A percentile compares a stretch with the other conserved stretches of the same genome.
Conservation (phyloP, 2,329 filamentous ascomycete species). For the Hortaea werneckii region DNA sequence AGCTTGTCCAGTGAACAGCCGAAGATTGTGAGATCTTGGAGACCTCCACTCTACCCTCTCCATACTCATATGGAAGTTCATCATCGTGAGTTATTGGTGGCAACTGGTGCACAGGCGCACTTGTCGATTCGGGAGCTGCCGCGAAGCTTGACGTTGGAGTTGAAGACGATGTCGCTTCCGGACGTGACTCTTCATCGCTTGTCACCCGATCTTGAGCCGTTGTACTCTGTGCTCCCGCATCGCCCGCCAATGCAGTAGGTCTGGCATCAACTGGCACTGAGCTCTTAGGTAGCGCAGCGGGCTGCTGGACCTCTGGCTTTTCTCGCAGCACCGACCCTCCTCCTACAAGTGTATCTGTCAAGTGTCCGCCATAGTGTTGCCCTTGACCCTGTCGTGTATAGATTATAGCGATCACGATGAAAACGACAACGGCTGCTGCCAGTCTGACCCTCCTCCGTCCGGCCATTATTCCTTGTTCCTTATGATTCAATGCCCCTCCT, state of each 20-base stretch:
- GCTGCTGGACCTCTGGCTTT: neutral
- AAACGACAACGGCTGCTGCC: slow-evolving; percentile 1
- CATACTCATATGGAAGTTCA: slow-evolving; percentile 1
- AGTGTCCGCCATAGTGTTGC: neutral
- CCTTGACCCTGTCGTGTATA: slow-evolving; percentile 4
- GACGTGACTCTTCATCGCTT: neutral
- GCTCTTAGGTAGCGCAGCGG: slow-evolving; percentile 1
- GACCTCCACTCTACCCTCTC: slow-evolving; percentile 3
- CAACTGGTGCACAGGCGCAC: neutral
- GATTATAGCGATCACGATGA: slow-evolving; percentile 4
- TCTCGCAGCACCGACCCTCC: slow-evolving; percentile 6
- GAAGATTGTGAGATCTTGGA: neutral
- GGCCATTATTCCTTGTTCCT: neutral
- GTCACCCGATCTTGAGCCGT: neutral
- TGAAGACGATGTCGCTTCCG: neutral
- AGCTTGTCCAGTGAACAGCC: slow-evolving; percentile 58
- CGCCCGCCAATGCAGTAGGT: neutral
- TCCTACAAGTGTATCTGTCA: slow-evolving; percentile 6
- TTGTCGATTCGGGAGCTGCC: neutral
- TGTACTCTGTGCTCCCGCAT: neutral
- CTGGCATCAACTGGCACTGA: neutral
- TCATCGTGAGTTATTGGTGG: slow-evolving; percentile 3
- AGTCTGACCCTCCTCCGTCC: slow-evolving; percentile 1
- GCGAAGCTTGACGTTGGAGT: neutral
- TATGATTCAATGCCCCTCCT: no score